These are phyloP conservation scores for Larix kaempferi DNA, from an alignment of 75 land plant species.

Conservation along the genomic window DNA sequence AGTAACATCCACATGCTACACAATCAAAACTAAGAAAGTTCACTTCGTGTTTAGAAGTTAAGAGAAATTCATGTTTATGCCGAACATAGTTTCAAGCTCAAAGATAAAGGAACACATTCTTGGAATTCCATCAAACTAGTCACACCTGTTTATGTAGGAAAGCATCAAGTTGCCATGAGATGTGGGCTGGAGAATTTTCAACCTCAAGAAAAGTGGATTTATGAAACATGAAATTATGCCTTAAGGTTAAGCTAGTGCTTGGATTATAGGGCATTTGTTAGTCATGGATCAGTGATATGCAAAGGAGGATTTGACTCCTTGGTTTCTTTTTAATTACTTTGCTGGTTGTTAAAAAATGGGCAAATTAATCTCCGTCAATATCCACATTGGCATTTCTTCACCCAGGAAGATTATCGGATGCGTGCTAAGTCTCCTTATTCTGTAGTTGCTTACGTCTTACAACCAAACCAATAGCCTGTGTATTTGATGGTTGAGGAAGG, in stretches of 20 bases:
- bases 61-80: constrained; percentile 80
- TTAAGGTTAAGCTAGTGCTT: constrained; percentile 78
- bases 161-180: constrained; percentile 75
- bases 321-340: constrained; percentile 52
- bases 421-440: constrained; percentile 71
- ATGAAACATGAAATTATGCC: constrained; percentile 80
- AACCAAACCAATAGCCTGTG: constrained; percentile 35
- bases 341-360: constrained; percentile 14
- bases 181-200: constrained; percentile 84
- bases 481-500: no score
- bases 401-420: constrained; percentile 82
- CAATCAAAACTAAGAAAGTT: constrained; percentile 65
- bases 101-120: constrained; percentile 67
- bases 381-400: constrained; percentile 66
- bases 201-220: constrained; percentile 66
- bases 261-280: constrained; percentile 64
- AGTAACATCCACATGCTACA: constrained; percentile 79
- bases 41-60: constrained; percentile 70
- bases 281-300: constrained; percentile 73
- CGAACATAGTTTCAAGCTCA: constrained; percentile 83
- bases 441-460: constrained; percentile 43
- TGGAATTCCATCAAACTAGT: constrained; percentile 65
- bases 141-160: constrained; percentile 32
- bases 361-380: constrained; percentile 37
- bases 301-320: constrained; percentile 59